Evolutionary conservation across 1,139 yeast genomes (phyloP).

Genomic region (Yamadazyma buinensis): DNA sequence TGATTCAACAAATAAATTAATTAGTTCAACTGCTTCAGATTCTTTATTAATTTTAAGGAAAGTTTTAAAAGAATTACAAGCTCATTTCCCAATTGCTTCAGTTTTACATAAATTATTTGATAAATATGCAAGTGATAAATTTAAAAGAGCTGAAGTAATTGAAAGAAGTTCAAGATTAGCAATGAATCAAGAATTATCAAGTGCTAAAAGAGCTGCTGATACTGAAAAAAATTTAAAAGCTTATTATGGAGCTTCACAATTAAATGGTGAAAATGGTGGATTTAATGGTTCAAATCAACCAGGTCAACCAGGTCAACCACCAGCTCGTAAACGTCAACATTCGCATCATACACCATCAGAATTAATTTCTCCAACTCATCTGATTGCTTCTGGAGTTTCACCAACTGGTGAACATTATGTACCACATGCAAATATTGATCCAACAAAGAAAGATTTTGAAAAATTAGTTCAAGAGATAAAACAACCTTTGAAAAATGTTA

Average conservation of each 20-base stretch:
- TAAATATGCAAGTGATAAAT: conserved; percentile 44
- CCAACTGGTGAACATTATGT: conserved; percentile 22
- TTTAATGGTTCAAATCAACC: conserved; percentile 1
- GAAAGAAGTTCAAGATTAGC: conserved; percentile 38
- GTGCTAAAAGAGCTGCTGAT: conserved; percentile 24
- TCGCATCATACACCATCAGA: conserved; percentile 1
- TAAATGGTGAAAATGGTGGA: conserved; percentile 1
- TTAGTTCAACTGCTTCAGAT: conserved; percentile 58
- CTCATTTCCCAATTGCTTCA: conserved; percentile 43
- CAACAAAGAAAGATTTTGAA: conserved; percentile 22
- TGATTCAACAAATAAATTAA: conserved; percentile 54
- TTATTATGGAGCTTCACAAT: conserved; percentile 14
- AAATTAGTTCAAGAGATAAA: conserved; percentile 31
- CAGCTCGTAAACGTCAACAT: too few species aligned
- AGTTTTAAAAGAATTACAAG: conserved; percentile 51
- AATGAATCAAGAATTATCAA: conserved; percentile 33
- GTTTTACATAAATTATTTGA: conserved; percentile 40
- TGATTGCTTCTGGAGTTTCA: conserved; percentile 27
- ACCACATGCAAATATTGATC: conserved; percentile 15
- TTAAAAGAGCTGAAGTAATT: conserved; percentile 42
- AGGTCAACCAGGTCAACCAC: not conserved
- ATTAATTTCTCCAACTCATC: conserved; percentile 14
- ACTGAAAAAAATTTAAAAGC: conserved; percentile 19
- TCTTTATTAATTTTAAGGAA: conserved; percentile 51
- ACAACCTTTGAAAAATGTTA: conserved; percentile 9